Conservation (phyloP, 2,329 filamentous ascomycete species). For the Neurospora crassa region DNA sequence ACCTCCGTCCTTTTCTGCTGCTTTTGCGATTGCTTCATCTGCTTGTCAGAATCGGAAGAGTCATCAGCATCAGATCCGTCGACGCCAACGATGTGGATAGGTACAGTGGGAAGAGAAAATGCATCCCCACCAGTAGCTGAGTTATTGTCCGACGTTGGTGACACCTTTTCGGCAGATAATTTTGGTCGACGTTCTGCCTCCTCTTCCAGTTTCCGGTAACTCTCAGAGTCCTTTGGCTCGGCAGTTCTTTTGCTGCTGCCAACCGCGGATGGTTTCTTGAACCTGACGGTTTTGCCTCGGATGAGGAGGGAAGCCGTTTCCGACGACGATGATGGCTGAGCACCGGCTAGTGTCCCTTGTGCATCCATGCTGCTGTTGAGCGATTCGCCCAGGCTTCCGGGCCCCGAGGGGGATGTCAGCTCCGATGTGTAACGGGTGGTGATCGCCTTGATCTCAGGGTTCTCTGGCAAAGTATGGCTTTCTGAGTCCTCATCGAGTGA, state of each 20-base stretch:
- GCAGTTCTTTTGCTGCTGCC: neutral
- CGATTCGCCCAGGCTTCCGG: neutral
- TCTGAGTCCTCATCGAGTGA: neutral
- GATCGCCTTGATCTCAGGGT: neutral
- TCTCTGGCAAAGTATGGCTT: neutral
- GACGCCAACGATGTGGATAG: neutral
- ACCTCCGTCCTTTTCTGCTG: neutral
- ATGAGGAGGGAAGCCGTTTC: neutral
- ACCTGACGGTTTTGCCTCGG: neutral
- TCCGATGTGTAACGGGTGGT: neutral
- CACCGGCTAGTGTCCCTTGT: slow-evolving; percentile 1
- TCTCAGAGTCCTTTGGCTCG: neutral
- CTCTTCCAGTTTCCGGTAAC: neutral
- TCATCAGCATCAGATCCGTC: neutral
- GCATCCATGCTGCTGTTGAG: neutral
- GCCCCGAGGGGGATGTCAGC: slow-evolving; percentile 9
- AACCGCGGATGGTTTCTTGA: neutral
- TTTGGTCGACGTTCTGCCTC: neutral
- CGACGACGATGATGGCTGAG: neutral
- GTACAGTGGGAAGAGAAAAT: neutral
- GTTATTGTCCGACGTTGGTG: neutral
- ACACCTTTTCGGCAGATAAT: neutral
- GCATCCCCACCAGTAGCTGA: neutral
- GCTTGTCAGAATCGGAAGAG: neutral
- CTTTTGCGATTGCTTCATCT: neutral